Conservation (phyloP, 2,329 filamentous ascomycete genomes). For the Fusarium papillatum region DNA sequence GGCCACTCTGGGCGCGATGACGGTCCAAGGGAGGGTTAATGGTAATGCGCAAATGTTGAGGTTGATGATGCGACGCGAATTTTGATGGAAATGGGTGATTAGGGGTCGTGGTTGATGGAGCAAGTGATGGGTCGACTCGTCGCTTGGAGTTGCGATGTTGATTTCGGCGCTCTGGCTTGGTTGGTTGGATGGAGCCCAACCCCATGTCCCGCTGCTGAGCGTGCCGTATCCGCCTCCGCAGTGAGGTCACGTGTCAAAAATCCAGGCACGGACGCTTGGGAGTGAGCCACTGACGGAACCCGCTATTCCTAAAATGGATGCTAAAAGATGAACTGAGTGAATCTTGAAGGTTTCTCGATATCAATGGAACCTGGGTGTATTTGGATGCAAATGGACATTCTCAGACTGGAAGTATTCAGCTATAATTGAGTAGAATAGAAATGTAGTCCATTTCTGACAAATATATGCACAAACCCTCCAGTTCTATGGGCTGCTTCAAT, state of each 20-base stretch:
- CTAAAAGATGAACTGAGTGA: neutral
- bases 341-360: neutral
- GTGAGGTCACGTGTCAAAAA: neutral
- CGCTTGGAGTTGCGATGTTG: constrained; percentile 42
- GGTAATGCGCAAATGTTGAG: constrained; percentile 31
- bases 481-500: neutral
- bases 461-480: neutral
- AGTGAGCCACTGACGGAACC: constrained; percentile 8
- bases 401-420: neutral
- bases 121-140: constrained; percentile 36
- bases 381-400: neutral
- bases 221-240: constrained; percentile 6
- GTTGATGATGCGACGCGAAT: constrained; percentile 37
- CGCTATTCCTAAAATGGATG: neutral
- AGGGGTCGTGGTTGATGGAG: constrained; percentile 45
- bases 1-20: constrained; percentile 30
- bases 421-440: neutral
- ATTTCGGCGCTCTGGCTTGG: constrained; percentile 38
- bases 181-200: constrained; percentile 34
- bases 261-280: constrained; percentile 6
- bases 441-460: too few species aligned
- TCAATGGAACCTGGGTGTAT: neutral
- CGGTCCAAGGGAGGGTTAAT: constrained; percentile 23
- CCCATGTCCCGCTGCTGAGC: constrained; percentile 15
- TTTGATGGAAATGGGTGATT: constrained; percentile 47